These are phyloP conservation scores for Leavenworthia alabamica DNA, from an alignment of 345 rosid genomes.

Conservation along the genomic window DNA sequence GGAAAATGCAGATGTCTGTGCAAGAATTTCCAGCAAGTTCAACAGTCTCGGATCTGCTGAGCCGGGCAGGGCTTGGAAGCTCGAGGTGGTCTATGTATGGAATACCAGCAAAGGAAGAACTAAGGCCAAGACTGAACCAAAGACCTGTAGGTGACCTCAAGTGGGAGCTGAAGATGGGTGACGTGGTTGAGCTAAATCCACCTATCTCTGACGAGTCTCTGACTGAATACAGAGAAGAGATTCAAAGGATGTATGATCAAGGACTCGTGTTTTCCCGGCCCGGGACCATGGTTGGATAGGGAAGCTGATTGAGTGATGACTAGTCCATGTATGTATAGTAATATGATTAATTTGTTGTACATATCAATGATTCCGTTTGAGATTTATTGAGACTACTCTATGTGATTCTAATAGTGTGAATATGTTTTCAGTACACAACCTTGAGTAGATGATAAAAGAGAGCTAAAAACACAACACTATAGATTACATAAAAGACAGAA, in stretches of 20 bases:
- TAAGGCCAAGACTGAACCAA: conserved; percentile 76
- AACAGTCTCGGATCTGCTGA: conserved; percentile 66
- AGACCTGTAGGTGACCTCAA: conserved; percentile 56
- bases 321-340: conserved; percentile 24
- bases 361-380: conserved; percentile 5
- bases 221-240: conserved; percentile 81
- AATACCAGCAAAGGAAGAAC: conserved; percentile 70
- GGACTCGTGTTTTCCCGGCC: conserved; percentile 39
- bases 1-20: conserved; percentile 78
- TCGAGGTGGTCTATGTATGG: conserved; percentile 63
- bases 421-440: too few relatives aligned
- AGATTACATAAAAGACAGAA: neutral
- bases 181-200: conserved; percentile 91
- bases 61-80: conserved; percentile 61
- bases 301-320: conserved; percentile 47
- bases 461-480: too few relatives aligned
- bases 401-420: too few relatives aligned
- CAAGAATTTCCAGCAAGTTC: conserved; percentile 77
- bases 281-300: conserved; percentile 42
- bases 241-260: conserved; percentile 82
- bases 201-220: conserved; percentile 74
- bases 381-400: too few relatives aligned
- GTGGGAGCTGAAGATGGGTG: conserved; percentile 84
- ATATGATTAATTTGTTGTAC: conserved; percentile 29
- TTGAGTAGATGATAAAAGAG: too few relatives aligned